A percentile compares a stretch with the other conserved stretches of the same genome.
phyloP scores from a whole-genome alignment of 176 grass and related monocot genomes.

The Carex cristatella region DNA sequence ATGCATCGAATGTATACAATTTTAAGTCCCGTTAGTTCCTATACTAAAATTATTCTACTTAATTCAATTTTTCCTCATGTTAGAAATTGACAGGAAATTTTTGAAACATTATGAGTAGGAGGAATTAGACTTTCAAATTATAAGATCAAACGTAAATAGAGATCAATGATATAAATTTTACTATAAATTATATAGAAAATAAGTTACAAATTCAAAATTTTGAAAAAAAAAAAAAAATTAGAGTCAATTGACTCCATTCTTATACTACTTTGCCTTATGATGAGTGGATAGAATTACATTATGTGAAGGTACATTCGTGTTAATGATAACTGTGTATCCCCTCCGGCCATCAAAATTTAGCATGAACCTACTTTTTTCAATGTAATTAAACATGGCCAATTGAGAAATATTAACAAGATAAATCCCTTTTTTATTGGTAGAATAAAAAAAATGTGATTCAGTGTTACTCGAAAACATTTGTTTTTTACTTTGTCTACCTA shows the following conservation, averaged over 20 bases:
- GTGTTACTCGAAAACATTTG: not conserved
- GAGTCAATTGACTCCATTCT: too few relatives aligned
- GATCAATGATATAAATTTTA: too few relatives aligned
- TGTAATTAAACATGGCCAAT: not conserved
- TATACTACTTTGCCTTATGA: too few relatives aligned
- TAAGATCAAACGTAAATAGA: too few relatives aligned
- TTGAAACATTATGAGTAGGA: not conserved
- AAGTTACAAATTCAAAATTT: too few relatives aligned
- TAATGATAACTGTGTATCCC: not conserved
- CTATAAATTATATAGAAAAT: too few relatives aligned
- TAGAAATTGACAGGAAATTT: not conserved
- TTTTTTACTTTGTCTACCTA: not conserved
- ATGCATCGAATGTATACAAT: too few relatives aligned
- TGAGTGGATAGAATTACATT: not conserved
- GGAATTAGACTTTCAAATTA: too few relatives aligned
- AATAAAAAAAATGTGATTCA: not conserved
- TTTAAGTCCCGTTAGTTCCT: too few relatives aligned
- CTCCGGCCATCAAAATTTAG: not conserved
- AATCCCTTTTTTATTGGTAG: not conserved
- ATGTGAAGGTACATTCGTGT: not conserved
- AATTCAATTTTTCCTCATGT: not conserved
- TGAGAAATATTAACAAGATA: not conserved
- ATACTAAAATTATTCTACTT: not conserved
- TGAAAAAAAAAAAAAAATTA: too few relatives aligned
- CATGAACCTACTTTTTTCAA: not conserved